These are phyloP conservation scores for Coemansia sp. DNA, from an alignment of 371 early-diverging fungal genomes.

Conservation along the genomic window DNA sequence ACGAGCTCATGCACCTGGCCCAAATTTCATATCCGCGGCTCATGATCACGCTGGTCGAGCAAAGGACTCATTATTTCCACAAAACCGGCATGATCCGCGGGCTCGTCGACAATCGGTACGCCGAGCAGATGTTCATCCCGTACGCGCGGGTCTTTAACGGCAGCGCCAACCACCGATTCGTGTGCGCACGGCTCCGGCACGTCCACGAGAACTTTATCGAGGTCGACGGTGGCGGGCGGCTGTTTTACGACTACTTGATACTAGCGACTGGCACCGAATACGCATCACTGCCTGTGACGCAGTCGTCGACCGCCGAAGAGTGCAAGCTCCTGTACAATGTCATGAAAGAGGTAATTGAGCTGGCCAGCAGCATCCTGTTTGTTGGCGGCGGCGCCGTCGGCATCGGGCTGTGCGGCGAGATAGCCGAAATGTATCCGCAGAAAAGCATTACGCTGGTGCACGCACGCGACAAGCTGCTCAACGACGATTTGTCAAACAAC, in stretches of 20 bases:
- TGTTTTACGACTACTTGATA: conserved; percentile 69
- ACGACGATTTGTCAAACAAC: conserved; percentile 18
- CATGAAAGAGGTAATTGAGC: conserved; percentile 41
- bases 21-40: conserved; percentile 31
- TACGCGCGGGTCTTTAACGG: conserved; percentile 29
- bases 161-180: conserved; percentile 44
- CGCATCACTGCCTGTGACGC: conserved; percentile 42
- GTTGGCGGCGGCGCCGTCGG: conserved; percentile 63
- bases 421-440: conserved; percentile 64
- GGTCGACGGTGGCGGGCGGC: conserved; percentile 50
- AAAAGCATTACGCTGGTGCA: conserved; percentile 65
- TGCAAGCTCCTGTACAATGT: conserved; percentile 16
- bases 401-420: conserved; percentile 66
- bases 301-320: conserved; percentile 23
- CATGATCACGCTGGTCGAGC: conserved; percentile 57
- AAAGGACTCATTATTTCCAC: conserved; percentile 52
- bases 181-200: conserved; percentile 50
- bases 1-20: conserved; percentile 50
- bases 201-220: conserved; percentile 47
- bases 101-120: conserved; percentile 52
- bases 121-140: conserved; percentile 54
- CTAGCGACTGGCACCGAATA: conserved; percentile 68
- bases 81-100: conserved; percentile 52
- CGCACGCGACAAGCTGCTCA: conserved; percentile 33
- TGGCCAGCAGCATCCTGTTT: conserved; percentile 52